Base-by-base conservation (phyloP, 2,329 filamentous ascomycete genomes). In the Fusarium proliferatum region DNA sequence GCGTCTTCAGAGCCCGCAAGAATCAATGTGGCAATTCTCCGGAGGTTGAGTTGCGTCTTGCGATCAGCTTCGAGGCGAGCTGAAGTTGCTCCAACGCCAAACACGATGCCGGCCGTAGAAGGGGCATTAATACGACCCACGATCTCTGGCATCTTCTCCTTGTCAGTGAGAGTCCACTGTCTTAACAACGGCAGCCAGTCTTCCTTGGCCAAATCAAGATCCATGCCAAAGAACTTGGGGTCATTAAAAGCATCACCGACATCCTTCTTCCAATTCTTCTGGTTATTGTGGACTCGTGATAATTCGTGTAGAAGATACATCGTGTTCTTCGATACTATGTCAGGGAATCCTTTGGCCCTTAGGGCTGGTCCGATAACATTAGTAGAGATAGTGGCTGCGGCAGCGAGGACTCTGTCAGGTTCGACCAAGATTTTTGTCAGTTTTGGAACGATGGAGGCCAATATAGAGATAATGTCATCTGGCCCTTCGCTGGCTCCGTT, bases 41-140 rank as follows among this genome's bases (percentile, higher is more conserved):
- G 92, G 23, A 99, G 88, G 73, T 95, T 97, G 36, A 97, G 88
- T 82, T 98, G 96, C 2, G 95, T 95, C 82, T 93, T 96, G 65
- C 95, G 92, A 82, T 99, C 96, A 10, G 97, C 95, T 83, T 99
- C 96, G n/a, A 97, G 89, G 66, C 96, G 89, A 41, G 96, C 96
- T 48, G 95, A 97, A 28, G 94, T 95, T 11, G 96, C 96, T 16
- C 97, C 97, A 1, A 99, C 96, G n/a, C 96, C 96, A 79, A 99
- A 99, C 80, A 99, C 96, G 76, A 99, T 97, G 13, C 96, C 96
- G 0, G 97, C 96, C 19, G 95, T 96, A 3, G 95, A 94, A 10
- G 96, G 96, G 8, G 95, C 89, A 10, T 91, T 91, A 70, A 99
- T 89, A 26, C 94, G 92, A 42, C 89, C 87, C 13, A 98, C 83